A percentile compares a stretch with the other conserved stretches of the same genome.
Conservation (phyloP, 208 protist species). For the Crithidia brevicula region DNA sequence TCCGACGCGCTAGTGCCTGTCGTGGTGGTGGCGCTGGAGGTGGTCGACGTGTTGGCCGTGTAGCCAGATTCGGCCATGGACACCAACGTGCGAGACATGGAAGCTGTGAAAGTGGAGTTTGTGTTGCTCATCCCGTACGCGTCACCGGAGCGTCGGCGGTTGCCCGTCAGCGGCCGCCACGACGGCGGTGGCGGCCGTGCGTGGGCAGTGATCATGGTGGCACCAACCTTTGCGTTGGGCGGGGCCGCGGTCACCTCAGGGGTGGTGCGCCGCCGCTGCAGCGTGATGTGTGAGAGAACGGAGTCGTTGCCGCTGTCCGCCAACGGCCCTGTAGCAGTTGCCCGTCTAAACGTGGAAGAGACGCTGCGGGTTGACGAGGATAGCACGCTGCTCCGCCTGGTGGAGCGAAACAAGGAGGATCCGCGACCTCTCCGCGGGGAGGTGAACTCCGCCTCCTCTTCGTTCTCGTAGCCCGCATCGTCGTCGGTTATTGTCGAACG, state of each 20-base stretch:
- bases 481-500: too few species aligned
- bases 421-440: background rate
- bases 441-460: background rate
- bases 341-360: background rate
- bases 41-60: background rate
- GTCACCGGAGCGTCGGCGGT: background rate
- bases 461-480: too few species aligned
- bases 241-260: background rate
- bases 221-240: background rate
- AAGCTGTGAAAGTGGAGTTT: constrained; percentile 7
- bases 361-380: background rate
- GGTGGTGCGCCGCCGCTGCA: background rate
- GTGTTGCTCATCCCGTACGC: background rate
- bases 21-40: background rate
- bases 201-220: background rate
- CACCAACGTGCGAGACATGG: constrained; percentile 4
- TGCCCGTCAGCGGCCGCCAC: constrained; percentile 3
- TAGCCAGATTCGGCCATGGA: constrained; percentile 1
- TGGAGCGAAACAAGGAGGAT: background rate
- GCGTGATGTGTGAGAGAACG: too few species aligned
- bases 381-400: background rate
- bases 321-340: background rate
- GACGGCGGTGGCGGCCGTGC: background rate
- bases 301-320: constrained; percentile 7
- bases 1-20: background rate